phyloP scores from a whole-genome alignment of 176 grass and related monocot genomes.

The Elymus sibiricus region DNA sequence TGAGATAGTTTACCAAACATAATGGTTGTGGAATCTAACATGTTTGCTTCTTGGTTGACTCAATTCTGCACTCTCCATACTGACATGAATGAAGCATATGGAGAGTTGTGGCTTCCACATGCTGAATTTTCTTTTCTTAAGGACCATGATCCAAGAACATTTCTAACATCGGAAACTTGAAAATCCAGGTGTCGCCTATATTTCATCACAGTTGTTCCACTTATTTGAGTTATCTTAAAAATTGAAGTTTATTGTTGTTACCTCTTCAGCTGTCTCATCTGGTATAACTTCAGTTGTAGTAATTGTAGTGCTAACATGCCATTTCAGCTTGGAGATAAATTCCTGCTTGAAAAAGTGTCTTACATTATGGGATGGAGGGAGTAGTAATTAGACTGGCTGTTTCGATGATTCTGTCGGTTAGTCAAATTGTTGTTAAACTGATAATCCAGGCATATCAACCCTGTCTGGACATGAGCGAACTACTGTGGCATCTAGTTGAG shows the following conservation, averaged over 20 bases:
- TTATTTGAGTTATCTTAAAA: background rate
- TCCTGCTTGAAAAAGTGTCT: background rate
- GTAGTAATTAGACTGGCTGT: background rate
- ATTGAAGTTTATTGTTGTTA: constrained; percentile 4
- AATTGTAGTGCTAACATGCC: background rate
- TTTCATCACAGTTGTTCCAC: background rate
- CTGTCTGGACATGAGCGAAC: background rate
- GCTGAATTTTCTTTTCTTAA: background rate
- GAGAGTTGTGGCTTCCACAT: background rate
- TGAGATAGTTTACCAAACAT: background rate
- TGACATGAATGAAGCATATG: background rate
- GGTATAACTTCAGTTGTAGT: background rate
- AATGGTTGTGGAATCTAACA: background rate
- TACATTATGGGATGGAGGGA: too few species aligned
- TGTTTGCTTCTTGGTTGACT: background rate
- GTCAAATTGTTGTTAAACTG: background rate
- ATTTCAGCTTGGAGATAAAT: background rate
- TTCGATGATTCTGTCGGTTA: background rate
- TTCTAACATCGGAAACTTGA: background rate
- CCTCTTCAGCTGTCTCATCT: background rate
- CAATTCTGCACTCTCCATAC: background rate
- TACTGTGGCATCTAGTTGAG: background rate
- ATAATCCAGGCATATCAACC: background rate
- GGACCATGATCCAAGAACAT: background rate
- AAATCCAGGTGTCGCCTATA: background rate